These are phyloP conservation scores for Paramecium octaurelia DNA, from an alignment of 73 alveolate genomes.

Conservation along the genomic window DNA sequence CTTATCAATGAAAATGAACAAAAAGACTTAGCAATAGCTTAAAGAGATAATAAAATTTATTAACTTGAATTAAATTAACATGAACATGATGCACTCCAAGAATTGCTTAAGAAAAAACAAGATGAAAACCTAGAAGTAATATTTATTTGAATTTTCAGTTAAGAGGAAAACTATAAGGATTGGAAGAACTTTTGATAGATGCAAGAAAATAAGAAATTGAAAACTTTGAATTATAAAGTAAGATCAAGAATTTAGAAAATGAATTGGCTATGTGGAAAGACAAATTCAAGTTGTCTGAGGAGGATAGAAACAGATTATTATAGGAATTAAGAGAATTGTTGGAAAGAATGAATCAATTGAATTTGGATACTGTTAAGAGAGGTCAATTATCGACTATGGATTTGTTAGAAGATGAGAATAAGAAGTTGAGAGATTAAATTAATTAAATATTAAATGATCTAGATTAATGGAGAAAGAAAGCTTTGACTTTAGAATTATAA, in stretches of 20 bases:
- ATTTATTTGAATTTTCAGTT: neutral
- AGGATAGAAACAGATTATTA: neutral
- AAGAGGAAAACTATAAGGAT: neutral
- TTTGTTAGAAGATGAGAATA: neutral
- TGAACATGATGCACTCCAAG: neutral
- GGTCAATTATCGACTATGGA: constrained; percentile 4
- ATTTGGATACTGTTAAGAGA: neutral
- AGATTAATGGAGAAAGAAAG: constrained; percentile 18
- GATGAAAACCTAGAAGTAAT: neutral
- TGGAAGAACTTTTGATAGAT: neutral
- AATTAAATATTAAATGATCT: neutral
- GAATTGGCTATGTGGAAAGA: constrained; percentile 13
- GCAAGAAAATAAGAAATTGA: constrained; percentile 16
- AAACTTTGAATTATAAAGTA: neutral
- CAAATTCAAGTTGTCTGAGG: neutral
- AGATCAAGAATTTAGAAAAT: neutral
- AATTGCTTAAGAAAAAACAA: neutral
- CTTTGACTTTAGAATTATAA: neutral
- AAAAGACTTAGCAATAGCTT: neutral
- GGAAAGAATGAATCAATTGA: neutral
- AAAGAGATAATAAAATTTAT: neutral
- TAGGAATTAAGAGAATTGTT: neutral
- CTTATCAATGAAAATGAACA: neutral
- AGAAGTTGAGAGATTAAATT: neutral
- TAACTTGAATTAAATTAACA: neutral